phyloP scores from a whole-genome alignment of 2,329 filamentous ascomycete species.

The Paramyrothecium roridum region DNA sequence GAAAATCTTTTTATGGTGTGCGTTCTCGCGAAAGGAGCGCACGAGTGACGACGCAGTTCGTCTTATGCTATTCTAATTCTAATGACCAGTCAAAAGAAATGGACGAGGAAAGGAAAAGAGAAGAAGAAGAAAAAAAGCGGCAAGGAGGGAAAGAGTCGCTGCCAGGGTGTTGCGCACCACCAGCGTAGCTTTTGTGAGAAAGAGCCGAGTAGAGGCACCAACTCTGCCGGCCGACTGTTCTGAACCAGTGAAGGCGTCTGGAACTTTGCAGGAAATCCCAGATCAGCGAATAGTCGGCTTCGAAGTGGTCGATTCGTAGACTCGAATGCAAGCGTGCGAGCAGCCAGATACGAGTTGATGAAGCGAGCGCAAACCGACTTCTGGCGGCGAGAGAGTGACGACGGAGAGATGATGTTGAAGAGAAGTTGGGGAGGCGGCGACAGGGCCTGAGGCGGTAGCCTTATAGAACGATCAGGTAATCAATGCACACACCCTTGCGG shows the following conservation, averaged over 20 bases:
- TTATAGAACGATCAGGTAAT: neutral
- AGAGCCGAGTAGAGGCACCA: constrained; percentile 5
- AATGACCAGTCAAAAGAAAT: neutral
- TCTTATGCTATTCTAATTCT: neutral
- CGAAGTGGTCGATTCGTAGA: constrained; percentile 24
- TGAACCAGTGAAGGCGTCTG: constrained; percentile 65
- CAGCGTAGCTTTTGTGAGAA: too few relatives aligned
- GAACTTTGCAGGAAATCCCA: constrained; percentile 25
- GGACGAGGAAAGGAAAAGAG: neutral
- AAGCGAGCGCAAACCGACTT: constrained; percentile 29
- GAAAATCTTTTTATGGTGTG: too few relatives aligned
- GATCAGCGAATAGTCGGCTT: constrained; percentile 34
- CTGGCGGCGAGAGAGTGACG: constrained; percentile 28
- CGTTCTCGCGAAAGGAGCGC: neutral
- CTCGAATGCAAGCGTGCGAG: constrained; percentile 10
- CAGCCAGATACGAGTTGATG: constrained; percentile 10
- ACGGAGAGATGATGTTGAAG: constrained; percentile 20
- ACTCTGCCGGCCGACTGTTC: constrained; percentile 34
- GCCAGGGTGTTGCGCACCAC: neutral
- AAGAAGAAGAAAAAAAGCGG: too few relatives aligned
- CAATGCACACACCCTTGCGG: too few relatives aligned
- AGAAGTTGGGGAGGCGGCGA: neutral
- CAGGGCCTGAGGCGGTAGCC: neutral
- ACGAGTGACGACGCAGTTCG: neutral
- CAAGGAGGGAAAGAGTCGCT: neutral